Evolutionary conservation across 2,329 filamentous ascomycete genomes (phyloP), one percentile per base, ranked within the genome.

Genomic region (Calonectria montana): DNA sequence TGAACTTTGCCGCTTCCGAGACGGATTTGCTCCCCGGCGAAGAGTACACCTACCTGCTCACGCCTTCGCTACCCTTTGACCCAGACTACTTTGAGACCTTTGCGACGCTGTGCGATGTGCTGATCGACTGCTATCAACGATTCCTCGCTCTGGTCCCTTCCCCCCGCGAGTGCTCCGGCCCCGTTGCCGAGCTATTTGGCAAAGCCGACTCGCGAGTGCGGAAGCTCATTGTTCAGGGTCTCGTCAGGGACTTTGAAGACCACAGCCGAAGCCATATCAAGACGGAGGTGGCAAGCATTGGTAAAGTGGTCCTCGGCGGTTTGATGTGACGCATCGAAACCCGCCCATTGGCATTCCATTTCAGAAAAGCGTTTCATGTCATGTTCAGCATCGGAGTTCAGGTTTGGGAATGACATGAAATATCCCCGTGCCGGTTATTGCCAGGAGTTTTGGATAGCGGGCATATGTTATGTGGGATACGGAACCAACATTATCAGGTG

Each of bases 31-130:
- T 94, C 1, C 93, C 94, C 0, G 95, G 95, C 43, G 95, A 97
- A 80, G 94, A 97, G 79, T 99, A 98, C 82, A 91, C 92, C 0
- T 92, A 96, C 81, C 88, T 99, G 2, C 88, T 98, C 23, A 98
- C 96, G n/a, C 97, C 97, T 0, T 93, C 92, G 18, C 86, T 99
- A 59, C 97, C 97, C 0, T 99, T 99, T 80, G 96, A 98, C 75
- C 97, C 97, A 0, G 97, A 99, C 83, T 99, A 98, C 80, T 97
- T 96, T 83, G 95, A 97, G 85, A 98, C 96, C 0, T 98, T 98
- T 85, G 93, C 95, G 16, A 98, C 97, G 15, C 88, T 99, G 8
- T 98, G 97, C 85, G 97, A 99, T 81, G 94, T 97, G 3, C 86
- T 99, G 73, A 97, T 98, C 78, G 97, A 98, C 82, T 94, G 92